Evolutionary conservation across 1,284 basidiomycete genomes (phyloP).

Genomic region (Cryptococcus sp.): DNA sequence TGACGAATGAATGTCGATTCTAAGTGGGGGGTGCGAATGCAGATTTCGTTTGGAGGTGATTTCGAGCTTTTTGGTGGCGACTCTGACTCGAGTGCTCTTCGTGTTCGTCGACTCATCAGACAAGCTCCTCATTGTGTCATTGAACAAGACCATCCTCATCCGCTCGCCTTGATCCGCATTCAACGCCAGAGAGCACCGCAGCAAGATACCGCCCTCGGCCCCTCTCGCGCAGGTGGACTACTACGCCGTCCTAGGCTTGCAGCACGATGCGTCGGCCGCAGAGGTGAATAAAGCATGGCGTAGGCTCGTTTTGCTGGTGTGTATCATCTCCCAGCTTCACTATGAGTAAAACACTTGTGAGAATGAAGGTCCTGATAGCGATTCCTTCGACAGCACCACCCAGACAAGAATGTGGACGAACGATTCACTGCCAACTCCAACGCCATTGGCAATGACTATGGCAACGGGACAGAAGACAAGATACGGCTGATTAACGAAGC

Average conservation of each 20-base stretch:
- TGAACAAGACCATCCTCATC: background rate
- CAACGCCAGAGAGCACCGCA: background rate
- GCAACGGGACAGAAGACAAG: constrained; percentile 12
- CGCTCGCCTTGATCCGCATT: background rate
- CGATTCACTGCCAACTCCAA: background rate
- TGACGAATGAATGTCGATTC: background rate
- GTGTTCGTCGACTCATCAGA: background rate
- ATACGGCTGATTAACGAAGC: constrained; percentile 51
- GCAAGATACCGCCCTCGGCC: constrained; percentile 1
- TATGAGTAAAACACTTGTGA: background rate
- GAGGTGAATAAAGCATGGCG: constrained; percentile 48
- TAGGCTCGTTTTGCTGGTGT: constrained; percentile 40
- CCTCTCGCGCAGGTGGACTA: constrained; percentile 25
- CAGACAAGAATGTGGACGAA: constrained; percentile 33
- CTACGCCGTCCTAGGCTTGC: constrained; percentile 45
- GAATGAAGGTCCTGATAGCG: background rate
- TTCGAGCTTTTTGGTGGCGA: constrained; percentile 1
- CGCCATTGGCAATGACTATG: background rate
- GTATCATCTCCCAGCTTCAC: constrained; percentile 10
- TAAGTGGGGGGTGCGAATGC: background rate
- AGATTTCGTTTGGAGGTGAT: background rate
- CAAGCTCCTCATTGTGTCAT: background rate
- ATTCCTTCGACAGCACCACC: constrained; percentile 34
- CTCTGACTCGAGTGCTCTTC: too few relatives aligned
- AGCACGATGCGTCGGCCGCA: constrained; percentile 26